Percentiles rank a stretch among this genome's conserved stretches.
Conservation (phyloP, 2,329 filamentous ascomycete species). For the Aspergillus terreus region DNA sequence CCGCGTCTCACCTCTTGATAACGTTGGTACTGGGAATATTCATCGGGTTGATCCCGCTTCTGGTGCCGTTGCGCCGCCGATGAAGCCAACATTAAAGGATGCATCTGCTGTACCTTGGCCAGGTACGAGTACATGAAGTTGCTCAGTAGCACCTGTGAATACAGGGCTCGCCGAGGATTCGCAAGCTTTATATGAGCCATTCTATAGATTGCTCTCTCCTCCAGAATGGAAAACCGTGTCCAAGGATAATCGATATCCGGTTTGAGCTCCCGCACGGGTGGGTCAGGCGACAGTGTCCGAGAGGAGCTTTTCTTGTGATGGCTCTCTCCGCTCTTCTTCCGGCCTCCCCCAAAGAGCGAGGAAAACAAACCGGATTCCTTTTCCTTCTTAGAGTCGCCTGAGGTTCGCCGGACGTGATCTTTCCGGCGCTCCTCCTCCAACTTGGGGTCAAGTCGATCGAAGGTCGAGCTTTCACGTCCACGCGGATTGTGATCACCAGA, state of each 20-base stretch:
- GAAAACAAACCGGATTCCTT: constrained; percentile 86
- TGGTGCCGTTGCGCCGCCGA: constrained; percentile 65
- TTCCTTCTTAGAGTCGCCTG: constrained; percentile 70
- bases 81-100: constrained; percentile 87
- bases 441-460: constrained; percentile 76
- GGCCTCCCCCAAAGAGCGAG: constrained; percentile 83
- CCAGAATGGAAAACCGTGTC: constrained; percentile 90
- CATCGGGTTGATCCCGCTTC: constrained; percentile 38
- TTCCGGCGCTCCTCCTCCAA: constrained; percentile 69
- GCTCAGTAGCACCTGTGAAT: constrained; percentile 92
- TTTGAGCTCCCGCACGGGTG: constrained; percentile 66
- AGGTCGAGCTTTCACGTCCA: constrained; percentile 73
- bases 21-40: constrained; percentile 44
- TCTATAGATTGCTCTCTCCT: constrained; percentile 94
- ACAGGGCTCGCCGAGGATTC: constrained; percentile 86
- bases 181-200: constrained; percentile 99
- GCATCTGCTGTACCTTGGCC: constrained; percentile 98
- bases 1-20: constrained; percentile 43
- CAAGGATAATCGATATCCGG: constrained; percentile 95
- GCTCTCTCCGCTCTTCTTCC: constrained; percentile 76
- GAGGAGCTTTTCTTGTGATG: constrained; percentile 69
- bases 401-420: constrained; percentile 70
- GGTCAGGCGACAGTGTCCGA: constrained; percentile 76
- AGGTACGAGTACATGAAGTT: constrained; percentile 99
- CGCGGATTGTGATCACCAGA: constrained; percentile 68